These are phyloP conservation scores for Blumeria graminis DNA, from an alignment of 2,329 filamentous ascomycete species.

Conservation along the genomic window DNA sequence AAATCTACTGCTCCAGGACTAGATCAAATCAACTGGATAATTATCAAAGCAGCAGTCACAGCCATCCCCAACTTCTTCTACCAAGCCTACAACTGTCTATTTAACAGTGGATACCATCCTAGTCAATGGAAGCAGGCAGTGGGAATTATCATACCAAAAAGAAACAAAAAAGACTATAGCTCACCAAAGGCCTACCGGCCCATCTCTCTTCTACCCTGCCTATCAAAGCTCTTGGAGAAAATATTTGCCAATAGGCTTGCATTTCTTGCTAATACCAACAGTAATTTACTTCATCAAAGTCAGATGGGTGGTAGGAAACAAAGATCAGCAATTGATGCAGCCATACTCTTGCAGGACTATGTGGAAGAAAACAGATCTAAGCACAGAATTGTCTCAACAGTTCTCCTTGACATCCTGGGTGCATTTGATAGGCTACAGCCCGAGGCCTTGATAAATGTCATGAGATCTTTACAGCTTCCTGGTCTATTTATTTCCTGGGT, in stretches of 20 bases:
- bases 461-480: not conserved
- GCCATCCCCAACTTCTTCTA: too few species aligned
- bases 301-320: not conserved
- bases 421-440: not conserved
- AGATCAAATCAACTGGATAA: too few species aligned
- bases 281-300: not conserved
- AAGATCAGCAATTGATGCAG: not conserved
- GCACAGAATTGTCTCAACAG: not conserved
- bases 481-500: not conserved
- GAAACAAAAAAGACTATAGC: not conserved
- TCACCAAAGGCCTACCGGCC: not conserved
- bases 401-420: not conserved
- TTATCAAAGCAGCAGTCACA: too few species aligned
- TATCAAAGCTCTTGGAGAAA: not conserved
- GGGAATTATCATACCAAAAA: not conserved
- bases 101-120: not conserved
- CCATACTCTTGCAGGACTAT: not conserved
- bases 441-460: not conserved
- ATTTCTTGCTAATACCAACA: not conserved
- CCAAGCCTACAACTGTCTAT: not conserved
- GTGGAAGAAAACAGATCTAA: not conserved
- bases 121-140: not conserved
- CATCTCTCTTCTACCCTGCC: not conserved
- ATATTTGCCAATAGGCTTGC: not conserved
- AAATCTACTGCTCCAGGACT: too few species aligned